phyloP scores from a whole-genome alignment of 768 basidiomycete species.

The Harrya chromipes region DNA sequence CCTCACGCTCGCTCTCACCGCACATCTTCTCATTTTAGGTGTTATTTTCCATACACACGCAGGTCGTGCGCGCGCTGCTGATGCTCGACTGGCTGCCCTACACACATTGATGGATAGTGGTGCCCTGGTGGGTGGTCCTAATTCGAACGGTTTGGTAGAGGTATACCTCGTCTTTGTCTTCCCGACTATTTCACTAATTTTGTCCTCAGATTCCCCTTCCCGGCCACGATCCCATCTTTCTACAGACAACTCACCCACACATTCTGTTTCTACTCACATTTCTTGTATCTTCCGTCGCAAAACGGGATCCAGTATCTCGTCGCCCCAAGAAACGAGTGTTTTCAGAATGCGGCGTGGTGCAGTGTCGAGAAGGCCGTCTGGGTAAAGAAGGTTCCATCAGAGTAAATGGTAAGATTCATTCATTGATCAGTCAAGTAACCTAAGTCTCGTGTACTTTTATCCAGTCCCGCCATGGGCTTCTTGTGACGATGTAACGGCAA shows the following conservation, averaged over 20 bases:
- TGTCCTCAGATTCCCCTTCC: conserved; percentile 28
- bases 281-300: conserved; percentile 61
- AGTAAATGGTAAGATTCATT: conserved; percentile 12
- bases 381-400: conserved; percentile 17
- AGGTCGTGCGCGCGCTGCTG: conserved; percentile 46
- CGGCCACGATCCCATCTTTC: conserved; percentile 42
- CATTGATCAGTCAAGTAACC: neutral
- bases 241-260: conserved; percentile 68
- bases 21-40: conserved; percentile 62
- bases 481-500: conserved; percentile 44
- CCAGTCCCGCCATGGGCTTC: conserved; percentile 58
- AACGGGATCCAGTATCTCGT: conserved; percentile 70
- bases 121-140: conserved; percentile 35
- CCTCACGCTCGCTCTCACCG: conserved; percentile 40
- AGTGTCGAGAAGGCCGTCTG: conserved; percentile 44
- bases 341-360: conserved; percentile 55
- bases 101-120: conserved; percentile 69
- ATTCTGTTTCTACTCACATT: conserved; percentile 62
- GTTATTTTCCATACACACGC: conserved; percentile 61
- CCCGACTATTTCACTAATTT: neutral
- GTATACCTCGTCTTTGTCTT: conserved; percentile 30
- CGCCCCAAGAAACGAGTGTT: conserved; percentile 73
- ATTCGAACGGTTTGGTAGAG: conserved; percentile 38
- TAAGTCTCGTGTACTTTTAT: neutral
- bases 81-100: conserved; percentile 51